A percentile compares a stretch with the other conserved stretches of the same genome.
Evolutionary conservation across 1,284 basidiomycete genomes (phyloP).

Genomic region (Gymnopus androsaceus): DNA sequence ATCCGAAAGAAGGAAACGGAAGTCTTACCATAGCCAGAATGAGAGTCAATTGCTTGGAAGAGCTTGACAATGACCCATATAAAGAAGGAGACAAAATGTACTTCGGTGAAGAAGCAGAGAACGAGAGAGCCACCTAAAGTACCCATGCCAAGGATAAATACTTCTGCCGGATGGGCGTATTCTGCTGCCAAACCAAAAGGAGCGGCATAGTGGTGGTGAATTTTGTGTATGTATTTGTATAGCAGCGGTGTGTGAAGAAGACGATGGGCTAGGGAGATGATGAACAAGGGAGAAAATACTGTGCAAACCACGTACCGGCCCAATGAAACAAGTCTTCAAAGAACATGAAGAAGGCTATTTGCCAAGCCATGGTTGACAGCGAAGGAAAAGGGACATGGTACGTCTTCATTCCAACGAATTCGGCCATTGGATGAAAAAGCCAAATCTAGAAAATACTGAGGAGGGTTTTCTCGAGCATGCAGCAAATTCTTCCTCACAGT

Average conservation of each 20-base stretch:
- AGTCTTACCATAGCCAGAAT: slow-evolving; percentile 86
- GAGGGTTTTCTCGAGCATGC: not conserved
- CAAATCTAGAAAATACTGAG: slow-evolving; percentile 72
- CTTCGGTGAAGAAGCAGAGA: slow-evolving; percentile 76
- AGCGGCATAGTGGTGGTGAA: slow-evolving; percentile 96
- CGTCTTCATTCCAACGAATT: slow-evolving; percentile 87
- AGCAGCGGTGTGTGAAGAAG: slow-evolving; percentile 87
- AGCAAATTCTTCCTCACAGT: slow-evolving; percentile 50
- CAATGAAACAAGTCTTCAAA: slow-evolving; percentile 96
- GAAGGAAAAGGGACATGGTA: slow-evolving; percentile 92
- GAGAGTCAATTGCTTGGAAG: slow-evolving; percentile 97
- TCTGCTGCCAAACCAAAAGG: slow-evolving; percentile 98
- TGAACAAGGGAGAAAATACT: not conserved
- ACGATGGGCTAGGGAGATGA: slow-evolving; percentile 71
- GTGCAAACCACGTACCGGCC: slow-evolving; percentile 44
- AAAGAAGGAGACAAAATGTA: slow-evolving; percentile 93
- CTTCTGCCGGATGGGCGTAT: slow-evolving; percentile 94
- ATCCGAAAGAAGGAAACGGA: not conserved
- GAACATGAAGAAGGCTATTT: slow-evolving; percentile 91
- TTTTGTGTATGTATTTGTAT: slow-evolving; percentile 98
- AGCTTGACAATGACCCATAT: slow-evolving; percentile 92
- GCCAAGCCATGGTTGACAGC: slow-evolving; percentile 69
- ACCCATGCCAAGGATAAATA: slow-evolving; percentile 86
- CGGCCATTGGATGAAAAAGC: slow-evolving; percentile 95
- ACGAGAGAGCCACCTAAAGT: slow-evolving; percentile 88